These are phyloP conservation scores for Castanea sativa DNA, from an alignment of 306 rosid genomes.

Conservation along the genomic window DNA sequence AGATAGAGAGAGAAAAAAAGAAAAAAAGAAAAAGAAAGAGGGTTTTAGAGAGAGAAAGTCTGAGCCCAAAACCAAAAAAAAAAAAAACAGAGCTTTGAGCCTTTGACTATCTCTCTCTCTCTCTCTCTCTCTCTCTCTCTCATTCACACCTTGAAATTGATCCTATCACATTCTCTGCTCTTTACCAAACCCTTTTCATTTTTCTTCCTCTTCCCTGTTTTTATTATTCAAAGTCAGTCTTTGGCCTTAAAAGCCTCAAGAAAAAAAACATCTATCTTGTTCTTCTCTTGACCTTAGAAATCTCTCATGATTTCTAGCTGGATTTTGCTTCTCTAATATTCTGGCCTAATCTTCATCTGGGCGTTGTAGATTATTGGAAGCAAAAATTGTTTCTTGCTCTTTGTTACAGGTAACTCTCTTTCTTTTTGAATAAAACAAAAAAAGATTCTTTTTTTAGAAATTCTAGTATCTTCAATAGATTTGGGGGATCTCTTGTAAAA, in stretches of 20 bases:
- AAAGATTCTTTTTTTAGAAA: neutral
- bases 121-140: slow-evolving; percentile 11
- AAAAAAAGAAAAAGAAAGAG: neutral
- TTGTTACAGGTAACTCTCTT: neutral
- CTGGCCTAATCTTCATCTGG: neutral
- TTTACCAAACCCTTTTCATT: neutral
- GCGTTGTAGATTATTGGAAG: neutral
- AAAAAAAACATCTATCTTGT: slow-evolving; percentile 4
- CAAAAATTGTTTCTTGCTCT: neutral
- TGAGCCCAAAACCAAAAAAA: neutral
- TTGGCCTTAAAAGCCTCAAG: neutral
- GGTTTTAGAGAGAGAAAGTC: slow-evolving; percentile 33
- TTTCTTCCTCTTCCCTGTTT: neutral
- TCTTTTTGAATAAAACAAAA: neutral
- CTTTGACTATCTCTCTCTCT: no score
- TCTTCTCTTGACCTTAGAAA: neutral
- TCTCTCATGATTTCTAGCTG: slow-evolving; percentile 15
- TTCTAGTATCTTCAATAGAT: neutral
- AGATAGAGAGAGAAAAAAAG: neutral
- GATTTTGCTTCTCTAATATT: slow-evolving; percentile 9
- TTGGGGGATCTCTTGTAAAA: neutral
- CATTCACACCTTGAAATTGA: slow-evolving; percentile 13
- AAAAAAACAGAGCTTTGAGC: slow-evolving; percentile 20
- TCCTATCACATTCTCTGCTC: slow-evolving; percentile 7
- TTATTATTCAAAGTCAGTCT: neutral